Conservation (phyloP, 225 moss, liverwort and hornwort genomes). For the Polytrichum formosum region DNA sequence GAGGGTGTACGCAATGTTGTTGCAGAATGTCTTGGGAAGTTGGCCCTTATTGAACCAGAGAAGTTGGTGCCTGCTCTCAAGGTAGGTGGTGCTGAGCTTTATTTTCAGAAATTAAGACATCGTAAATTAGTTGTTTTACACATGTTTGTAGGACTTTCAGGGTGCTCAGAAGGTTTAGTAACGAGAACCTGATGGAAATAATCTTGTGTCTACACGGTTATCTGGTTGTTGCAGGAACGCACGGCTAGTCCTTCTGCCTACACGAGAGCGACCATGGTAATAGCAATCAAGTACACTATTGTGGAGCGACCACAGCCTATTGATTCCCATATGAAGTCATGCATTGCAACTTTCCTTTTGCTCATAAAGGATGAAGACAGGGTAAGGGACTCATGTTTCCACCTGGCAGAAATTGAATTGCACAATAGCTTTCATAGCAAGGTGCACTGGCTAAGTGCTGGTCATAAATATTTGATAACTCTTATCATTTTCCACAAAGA, state of each 20-base stretch:
- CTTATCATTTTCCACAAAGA: no score
- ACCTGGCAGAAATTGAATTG: no score
- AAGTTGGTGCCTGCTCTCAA: conserved; percentile 62
- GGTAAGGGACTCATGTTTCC: conserved; percentile 18
- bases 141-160: no score
- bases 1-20: conserved; percentile 73
- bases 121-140: no score
- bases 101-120: no score
- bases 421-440: no score
- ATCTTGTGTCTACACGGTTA: background rate
- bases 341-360: conserved; percentile 58
- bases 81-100: conserved; percentile 18
- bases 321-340: conserved; percentile 56
- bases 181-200: background rate
- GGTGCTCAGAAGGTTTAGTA: no score
- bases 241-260: conserved; percentile 52
- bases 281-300: conserved; percentile 69
- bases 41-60: conserved; percentile 66
- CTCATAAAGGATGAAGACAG: conserved; percentile 70
- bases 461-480: no score
- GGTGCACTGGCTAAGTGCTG: no score
- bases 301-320: conserved; percentile 65
- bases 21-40: conserved; percentile 65
- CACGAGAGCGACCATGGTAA: conserved; percentile 65
- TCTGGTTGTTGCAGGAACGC: conserved; percentile 39